A percentile compares a stretch with the other conserved stretches of the same genome.
These are phyloP conservation scores for Rutidosis leptorrhynchoides DNA, from an alignment of 129 eudicot species.

Conservation along the genomic window DNA sequence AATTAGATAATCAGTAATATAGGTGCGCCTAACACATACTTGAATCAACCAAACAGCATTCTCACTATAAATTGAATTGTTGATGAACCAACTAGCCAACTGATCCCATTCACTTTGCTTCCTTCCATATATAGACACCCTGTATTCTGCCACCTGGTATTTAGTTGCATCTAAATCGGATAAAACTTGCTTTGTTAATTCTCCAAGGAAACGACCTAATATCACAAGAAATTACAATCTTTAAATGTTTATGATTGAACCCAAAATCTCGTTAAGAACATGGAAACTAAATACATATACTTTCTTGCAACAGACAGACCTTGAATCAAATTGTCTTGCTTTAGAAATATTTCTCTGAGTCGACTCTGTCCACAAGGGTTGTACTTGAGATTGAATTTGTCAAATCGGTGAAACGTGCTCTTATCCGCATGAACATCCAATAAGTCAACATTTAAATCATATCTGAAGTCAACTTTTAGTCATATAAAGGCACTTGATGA, in stretches of 20 bases:
- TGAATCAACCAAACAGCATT: constrained; percentile 81
- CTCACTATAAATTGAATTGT: constrained; percentile 57
- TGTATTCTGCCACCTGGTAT: constrained; percentile 78
- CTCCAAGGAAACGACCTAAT: constrained; percentile 66
- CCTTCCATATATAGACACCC: constrained; percentile 72
- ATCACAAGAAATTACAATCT: constrained; percentile 4
- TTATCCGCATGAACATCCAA: constrained; percentile 79
- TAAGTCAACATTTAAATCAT: constrained; percentile 70
- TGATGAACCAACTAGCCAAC: constrained; percentile 72
- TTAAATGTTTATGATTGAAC: neutral
- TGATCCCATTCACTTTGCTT: constrained; percentile 85
- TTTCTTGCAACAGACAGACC: constrained; percentile 30
- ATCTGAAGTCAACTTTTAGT: constrained; percentile 32
- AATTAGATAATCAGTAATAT: no score
- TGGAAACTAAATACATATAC: neutral
- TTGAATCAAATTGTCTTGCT: constrained; percentile 79
- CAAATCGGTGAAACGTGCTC: constrained; percentile 74
- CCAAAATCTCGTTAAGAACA: neutral
- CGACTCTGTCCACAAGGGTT: constrained; percentile 83
- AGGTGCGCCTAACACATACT: constrained; percentile 31
- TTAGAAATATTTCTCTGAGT: constrained; percentile 67
- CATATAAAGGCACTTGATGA: constrained; percentile 7
- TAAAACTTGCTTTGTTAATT: constrained; percentile 62
- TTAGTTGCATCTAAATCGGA: constrained; percentile 72
- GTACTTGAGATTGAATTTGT: constrained; percentile 74